Percentiles rank a stretch among this genome's conserved stretches.
Evolutionary conservation across 2,329 filamentous ascomycete genomes (phyloP).

Genomic region (Gaeumannomyces sp.): DNA sequence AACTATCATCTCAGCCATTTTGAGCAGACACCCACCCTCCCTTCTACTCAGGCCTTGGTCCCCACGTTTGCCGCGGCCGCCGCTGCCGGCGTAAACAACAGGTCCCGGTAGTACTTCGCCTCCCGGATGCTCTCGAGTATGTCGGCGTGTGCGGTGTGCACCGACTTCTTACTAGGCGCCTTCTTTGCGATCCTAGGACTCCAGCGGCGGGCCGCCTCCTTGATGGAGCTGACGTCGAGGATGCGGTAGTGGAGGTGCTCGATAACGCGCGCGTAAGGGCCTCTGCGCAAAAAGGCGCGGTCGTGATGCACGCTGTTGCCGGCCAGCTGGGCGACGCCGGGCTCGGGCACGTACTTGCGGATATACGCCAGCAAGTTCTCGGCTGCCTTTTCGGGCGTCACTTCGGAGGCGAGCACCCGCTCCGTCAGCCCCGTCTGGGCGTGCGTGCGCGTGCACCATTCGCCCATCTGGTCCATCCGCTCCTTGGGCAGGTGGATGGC

Average conservation of each 20-base stretch:
- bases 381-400: conserved; percentile 67
- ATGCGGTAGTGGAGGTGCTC: conserved; percentile 84
- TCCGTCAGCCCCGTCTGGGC: conserved; percentile 73
- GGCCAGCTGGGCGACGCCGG: conserved; percentile 66
- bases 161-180: conserved; percentile 65
- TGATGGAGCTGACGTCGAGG: conserved; percentile 84
- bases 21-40: no score
- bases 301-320: conserved; percentile 94
- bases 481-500: conserved; percentile 68
- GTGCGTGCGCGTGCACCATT: conserved; percentile 84
- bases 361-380: conserved; percentile 72
- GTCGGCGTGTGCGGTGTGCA: conserved; percentile 80
- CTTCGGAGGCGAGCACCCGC: conserved; percentile 66
- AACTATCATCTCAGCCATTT: background rate
- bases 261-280: conserved; percentile 67
- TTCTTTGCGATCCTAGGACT: conserved; percentile 41
- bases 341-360: conserved; percentile 60
- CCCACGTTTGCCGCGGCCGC: background rate
- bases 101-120: conserved; percentile 72
- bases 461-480: conserved; percentile 71
- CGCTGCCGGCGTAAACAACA: conserved; percentile 48
- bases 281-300: conserved; percentile 67
- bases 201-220: conserved; percentile 86
- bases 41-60: background rate
- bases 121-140: conserved; percentile 94